Conservation (phyloP, 2,329 filamentous ascomycete species). For the Fusarium sp. region DNA sequence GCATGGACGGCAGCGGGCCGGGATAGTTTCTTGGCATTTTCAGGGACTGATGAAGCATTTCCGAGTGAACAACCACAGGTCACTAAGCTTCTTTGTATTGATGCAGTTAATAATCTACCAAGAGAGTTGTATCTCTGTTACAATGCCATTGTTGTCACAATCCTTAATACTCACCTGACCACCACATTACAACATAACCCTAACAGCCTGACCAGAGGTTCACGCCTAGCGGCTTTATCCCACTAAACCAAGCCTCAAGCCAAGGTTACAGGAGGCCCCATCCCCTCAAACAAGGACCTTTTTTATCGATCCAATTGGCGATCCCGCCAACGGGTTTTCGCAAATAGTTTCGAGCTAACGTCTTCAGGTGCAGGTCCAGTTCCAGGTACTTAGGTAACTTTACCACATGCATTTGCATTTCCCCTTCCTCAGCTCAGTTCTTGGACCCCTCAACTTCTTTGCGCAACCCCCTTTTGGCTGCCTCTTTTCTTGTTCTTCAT, state of each 20-base stretch:
- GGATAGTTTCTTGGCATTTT: conserved; percentile 32
- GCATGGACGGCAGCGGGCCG: conserved; percentile 34
- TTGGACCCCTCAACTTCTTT: conserved; percentile 36
- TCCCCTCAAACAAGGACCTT: conserved; percentile 12
- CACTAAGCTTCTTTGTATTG: no score
- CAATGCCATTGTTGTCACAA: neutral
- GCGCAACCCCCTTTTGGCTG: conserved; percentile 31
- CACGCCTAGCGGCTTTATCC: neutral
- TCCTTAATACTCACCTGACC: neutral
- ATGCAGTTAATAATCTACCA: no score
- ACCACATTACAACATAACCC: neutral
- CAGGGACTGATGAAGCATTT: conserved; percentile 11
- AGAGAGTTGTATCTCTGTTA: no score
- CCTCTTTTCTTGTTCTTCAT: conserved; percentile 20
- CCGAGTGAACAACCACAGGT: no score
- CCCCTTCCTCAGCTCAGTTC: conserved; percentile 21
- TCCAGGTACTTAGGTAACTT: conserved; percentile 6
- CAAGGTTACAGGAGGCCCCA: conserved; percentile 25
- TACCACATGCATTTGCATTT: conserved; percentile 11
- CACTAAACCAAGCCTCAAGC: conserved; percentile 5
- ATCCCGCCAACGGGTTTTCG: conserved; percentile 23
- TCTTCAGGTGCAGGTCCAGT: conserved; percentile 20
- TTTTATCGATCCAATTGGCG: conserved; percentile 33
- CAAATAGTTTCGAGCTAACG: conserved; percentile 15
- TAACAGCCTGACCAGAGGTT: neutral